Conservation (phyloP, 345 rosid genomes). For the Citrus glauca region DNA sequence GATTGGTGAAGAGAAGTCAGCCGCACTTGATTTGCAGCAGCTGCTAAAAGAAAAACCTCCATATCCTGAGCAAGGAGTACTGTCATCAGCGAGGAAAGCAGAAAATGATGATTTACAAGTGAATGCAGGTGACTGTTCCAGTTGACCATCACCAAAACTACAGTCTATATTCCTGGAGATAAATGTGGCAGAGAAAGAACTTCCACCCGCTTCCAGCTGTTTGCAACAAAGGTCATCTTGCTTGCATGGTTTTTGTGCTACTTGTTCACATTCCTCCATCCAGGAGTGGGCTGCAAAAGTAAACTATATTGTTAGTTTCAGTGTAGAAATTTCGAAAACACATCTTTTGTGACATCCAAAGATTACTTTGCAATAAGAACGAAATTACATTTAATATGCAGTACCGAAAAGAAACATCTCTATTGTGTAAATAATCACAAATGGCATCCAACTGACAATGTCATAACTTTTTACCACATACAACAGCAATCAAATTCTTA, state of each 20-base stretch:
- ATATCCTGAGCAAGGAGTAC: conserved; percentile 20
- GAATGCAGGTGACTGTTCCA: conserved; percentile 29
- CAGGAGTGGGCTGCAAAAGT: conserved; percentile 60
- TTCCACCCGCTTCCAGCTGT: conserved; percentile 37
- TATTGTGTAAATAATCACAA: not conserved
- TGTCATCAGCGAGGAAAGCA: conserved; percentile 35
- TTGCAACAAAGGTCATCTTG: conserved; percentile 27
- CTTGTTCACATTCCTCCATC: conserved; percentile 48
- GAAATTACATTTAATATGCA: not conserved
- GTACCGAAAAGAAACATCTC: not conserved
- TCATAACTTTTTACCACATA: not conserved
- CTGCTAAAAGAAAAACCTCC: conserved; percentile 59
- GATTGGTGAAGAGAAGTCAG: conserved; percentile 36
- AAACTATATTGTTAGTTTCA: not conserved
- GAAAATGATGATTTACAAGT: conserved; percentile 57
- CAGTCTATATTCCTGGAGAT: conserved; percentile 45
- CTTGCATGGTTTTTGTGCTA: conserved; percentile 28
- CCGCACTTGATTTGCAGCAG: conserved; percentile 31
- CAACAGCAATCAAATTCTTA: not conserved
- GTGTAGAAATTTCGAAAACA: conserved; percentile 5
- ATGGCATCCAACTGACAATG: not conserved
- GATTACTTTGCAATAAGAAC: not conserved
- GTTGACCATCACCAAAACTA: conserved; percentile 46
- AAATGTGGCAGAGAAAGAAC: conserved; percentile 37
- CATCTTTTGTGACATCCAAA: not conserved